Conservation (phyloP, 306 rosid species). For the Notholithocarpus densiflorus region DNA sequence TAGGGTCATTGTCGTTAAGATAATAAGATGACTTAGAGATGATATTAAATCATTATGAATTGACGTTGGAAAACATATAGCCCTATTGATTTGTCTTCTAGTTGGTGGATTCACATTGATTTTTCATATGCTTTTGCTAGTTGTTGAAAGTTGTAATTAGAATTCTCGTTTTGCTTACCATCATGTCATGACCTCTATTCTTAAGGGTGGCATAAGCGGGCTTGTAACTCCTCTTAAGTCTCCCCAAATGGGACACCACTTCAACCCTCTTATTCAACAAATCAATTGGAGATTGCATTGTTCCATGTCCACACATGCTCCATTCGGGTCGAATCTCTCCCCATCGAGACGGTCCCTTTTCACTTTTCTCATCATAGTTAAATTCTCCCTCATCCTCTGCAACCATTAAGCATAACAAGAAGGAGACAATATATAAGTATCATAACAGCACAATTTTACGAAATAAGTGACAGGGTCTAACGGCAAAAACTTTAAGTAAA, state of each 20-base stretch:
- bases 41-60: too few relatives aligned
- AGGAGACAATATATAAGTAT: too few relatives aligned
- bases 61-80: not conserved
- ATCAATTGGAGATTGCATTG: constrained; percentile 79
- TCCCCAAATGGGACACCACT: constrained; percentile 32
- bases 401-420: not conserved
- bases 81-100: not conserved
- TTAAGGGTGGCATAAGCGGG: constrained; percentile 58
- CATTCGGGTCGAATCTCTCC: constrained; percentile 57
- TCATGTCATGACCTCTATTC: constrained; percentile 72
- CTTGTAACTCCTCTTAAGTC: constrained; percentile 31
- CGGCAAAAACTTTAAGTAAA: too few relatives aligned
- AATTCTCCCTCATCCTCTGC: constrained; percentile 64
- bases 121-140: too few relatives aligned
- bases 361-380: constrained; percentile 32
- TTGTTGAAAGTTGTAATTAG: too few relatives aligned
- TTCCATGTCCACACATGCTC: constrained; percentile 49
- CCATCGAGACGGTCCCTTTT: constrained; percentile 62
- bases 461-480: too few relatives aligned
- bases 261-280: constrained; percentile 41
- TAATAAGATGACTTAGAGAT: too few relatives aligned
- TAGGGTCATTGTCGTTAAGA: too few relatives aligned
- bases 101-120: too few relatives aligned
- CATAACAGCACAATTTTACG: too few relatives aligned
- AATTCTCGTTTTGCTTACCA: constrained; percentile 34